Evolutionary conservation across 768 basidiomycete species (phyloP), one percentile per base, ranked within the genome.

Genomic region (Serendipita sp.): DNA sequence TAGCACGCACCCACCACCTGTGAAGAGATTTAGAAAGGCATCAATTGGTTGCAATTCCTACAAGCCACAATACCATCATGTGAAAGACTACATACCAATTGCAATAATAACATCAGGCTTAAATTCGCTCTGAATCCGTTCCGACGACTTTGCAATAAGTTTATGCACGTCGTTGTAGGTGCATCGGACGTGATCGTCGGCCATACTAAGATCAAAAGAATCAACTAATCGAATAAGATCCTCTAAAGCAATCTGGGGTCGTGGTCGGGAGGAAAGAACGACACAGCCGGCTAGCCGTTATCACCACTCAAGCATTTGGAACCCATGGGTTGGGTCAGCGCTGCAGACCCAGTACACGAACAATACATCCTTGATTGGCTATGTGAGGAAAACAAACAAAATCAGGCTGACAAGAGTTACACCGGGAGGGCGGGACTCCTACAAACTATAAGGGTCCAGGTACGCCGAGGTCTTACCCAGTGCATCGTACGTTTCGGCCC

Each of bases 121-220:
- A 75, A 94, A 98, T 48, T 84, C 79, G 3, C 71, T 71, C 33
- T 83, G 85, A 68, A 97, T 91, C 68, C 80, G 76, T 53, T 77
- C 76, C 1, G 86, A 83, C 1, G 79, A 76, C 13, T 73, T 75
- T 68, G 83, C 83, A 68, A 95, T 92, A 65, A 91, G 78, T 67
- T 89, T 89, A 78, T 96, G 93, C 62, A 95, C 84, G 60, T 95
- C 86, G 69, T 95, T 94, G 77, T 96, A 96, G 20, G 90, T 94
- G 62, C 85, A 77, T 62, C 77, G 83, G 71, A 80, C 68, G 70
- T 90, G 88, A 68, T 84, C 72, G 53, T 65, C 64, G 9, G 60
- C n/a, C 53, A 58, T 58, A 9, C 11, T 58, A 38, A 38, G 14
- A 38, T 14, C 4, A 38, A 38, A 5, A 38, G 4, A 4, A 9